These are phyloP conservation scores for Ascoidea rubescens DNA, from an alignment of 805 yeast genomes.

Conservation along the genomic window DNA sequence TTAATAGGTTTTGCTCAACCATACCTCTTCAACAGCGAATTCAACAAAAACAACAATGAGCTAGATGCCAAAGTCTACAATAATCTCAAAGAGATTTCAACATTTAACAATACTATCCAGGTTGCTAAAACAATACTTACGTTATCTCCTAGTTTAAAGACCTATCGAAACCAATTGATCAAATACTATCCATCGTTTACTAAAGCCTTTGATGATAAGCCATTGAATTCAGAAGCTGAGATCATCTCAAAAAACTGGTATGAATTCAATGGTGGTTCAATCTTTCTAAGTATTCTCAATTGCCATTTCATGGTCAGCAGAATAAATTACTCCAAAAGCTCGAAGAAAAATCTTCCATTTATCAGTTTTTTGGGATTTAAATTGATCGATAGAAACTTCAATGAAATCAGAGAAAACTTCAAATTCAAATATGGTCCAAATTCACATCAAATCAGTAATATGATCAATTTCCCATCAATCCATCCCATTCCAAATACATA, in stretches of 20 bases:
- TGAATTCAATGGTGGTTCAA: constrained; percentile 22
- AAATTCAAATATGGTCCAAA: constrained; percentile 14
- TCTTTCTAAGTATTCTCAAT: constrained; percentile 23
- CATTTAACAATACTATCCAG: background rate
- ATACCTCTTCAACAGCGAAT: background rate
- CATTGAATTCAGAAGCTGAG: background rate
- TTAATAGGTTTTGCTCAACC: background rate
- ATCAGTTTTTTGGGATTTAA: constrained; percentile 17
- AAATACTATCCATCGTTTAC: background rate
- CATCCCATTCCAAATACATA: background rate
- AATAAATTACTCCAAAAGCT: constrained; percentile 16
- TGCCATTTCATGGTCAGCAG: constrained; percentile 23
- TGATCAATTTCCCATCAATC: constrained; percentile 10
- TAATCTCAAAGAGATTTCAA: background rate
- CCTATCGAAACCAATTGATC: background rate
- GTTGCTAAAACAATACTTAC: background rate
- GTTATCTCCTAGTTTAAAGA: background rate
- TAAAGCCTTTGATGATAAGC: background rate
- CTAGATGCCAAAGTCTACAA: too few species aligned
- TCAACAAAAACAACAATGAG: too few species aligned
- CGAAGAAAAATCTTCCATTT: constrained; percentile 16
- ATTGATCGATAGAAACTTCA: constrained; percentile 10
- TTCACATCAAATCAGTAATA: constrained; percentile 12
- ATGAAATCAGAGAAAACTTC: constrained; percentile 4
- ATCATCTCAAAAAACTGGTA: constrained; percentile 14